These are phyloP conservation scores for Berberis vulgaris DNA, from an alignment of 164 flowering plant species.

Conservation along the genomic window DNA sequence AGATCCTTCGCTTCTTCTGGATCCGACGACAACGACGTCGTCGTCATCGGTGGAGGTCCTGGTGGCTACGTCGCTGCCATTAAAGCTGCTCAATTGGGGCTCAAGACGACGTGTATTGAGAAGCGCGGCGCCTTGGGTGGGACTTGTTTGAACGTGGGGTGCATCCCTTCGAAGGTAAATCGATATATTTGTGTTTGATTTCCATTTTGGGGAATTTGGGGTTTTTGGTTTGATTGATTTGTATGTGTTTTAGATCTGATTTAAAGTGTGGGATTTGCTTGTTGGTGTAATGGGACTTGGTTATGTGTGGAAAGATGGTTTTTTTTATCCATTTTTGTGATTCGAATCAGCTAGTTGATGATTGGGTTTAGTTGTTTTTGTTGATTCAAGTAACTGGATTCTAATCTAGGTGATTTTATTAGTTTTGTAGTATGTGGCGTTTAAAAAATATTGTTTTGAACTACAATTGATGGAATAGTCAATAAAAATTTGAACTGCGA, in stretches of 20 bases:
- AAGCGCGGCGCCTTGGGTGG: slow-evolving; percentile 93
- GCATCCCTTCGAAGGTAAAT: slow-evolving; percentile 88
- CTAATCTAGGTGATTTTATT: not conserved
- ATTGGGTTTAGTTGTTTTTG: not conserved
- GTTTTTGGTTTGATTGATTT: not conserved
- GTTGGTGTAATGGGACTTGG: not conserved
- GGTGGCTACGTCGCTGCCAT: slow-evolving; percentile 99
- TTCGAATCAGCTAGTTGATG: too few relatives aligned
- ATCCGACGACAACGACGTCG: slow-evolving; percentile 87
- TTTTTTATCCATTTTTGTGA: too few relatives aligned
- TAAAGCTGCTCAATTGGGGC: slow-evolving; percentile 91
- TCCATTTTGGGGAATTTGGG: not conserved
- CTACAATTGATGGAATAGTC: not conserved
- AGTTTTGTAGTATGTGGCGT: too few relatives aligned
- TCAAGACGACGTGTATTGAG: slow-evolving; percentile 90
- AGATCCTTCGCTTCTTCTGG: slow-evolving; percentile 55
- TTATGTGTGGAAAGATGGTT: not conserved
- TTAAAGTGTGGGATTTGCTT: not conserved
- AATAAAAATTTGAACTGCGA: too few relatives aligned
- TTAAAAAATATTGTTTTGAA: not conserved
- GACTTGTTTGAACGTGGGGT: slow-evolving; percentile 93
- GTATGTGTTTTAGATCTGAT: not conserved
- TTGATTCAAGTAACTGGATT: too few relatives aligned
- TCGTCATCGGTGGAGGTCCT: slow-evolving; percentile 89
- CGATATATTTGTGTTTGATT: not conserved